These are phyloP conservation scores for Cyclotella sp. DNA, from an alignment of 108 stramenopile genomes.

Conservation along the genomic window DNA sequence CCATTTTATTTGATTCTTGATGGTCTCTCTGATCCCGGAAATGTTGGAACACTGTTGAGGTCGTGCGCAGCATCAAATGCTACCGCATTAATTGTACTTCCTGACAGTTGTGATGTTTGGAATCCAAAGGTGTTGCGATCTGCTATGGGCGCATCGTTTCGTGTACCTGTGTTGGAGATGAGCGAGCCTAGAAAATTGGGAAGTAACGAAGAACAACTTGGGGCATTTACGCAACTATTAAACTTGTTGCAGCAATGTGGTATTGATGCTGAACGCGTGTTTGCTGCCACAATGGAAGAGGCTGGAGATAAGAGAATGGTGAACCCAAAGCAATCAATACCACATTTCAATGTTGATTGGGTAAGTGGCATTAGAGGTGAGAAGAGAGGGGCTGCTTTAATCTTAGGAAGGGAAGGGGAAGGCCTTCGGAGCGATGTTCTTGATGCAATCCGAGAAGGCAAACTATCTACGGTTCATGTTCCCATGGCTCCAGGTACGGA, in stretches of 20 bases:
- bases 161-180: slow-evolving; percentile 65
- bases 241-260: slow-evolving; percentile 48
- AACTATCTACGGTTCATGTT: slow-evolving; percentile 71
- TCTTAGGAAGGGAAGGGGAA: slow-evolving; percentile 84
- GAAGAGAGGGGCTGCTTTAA: slow-evolving; percentile 57
- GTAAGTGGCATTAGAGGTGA: slow-evolving; percentile 4
- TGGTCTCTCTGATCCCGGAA: slow-evolving; percentile 90
- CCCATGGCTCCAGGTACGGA: slow-evolving; percentile 87
- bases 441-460: slow-evolving; percentile 48
- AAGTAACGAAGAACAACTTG: slow-evolving; percentile 19
- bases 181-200: slow-evolving; percentile 36
- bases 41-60: slow-evolving; percentile 83
- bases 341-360: slow-evolving; percentile 75
- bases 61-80: slow-evolving; percentile 72
- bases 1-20: slow-evolving; percentile 81
- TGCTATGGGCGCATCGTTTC: slow-evolving; percentile 85
- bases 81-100: slow-evolving; percentile 70
- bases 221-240: slow-evolving; percentile 26
- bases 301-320: slow-evolving; percentile 34
- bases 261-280: slow-evolving; percentile 50
- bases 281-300: slow-evolving; percentile 78
- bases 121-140: slow-evolving; percentile 84
- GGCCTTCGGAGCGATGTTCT: slow-evolving; percentile 69
- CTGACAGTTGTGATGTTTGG: slow-evolving; percentile 86
- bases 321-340: slow-evolving; percentile 16